Conservation (phyloP, 352 stramenopile genomes). For the Phytopythium kandeliae region DNA sequence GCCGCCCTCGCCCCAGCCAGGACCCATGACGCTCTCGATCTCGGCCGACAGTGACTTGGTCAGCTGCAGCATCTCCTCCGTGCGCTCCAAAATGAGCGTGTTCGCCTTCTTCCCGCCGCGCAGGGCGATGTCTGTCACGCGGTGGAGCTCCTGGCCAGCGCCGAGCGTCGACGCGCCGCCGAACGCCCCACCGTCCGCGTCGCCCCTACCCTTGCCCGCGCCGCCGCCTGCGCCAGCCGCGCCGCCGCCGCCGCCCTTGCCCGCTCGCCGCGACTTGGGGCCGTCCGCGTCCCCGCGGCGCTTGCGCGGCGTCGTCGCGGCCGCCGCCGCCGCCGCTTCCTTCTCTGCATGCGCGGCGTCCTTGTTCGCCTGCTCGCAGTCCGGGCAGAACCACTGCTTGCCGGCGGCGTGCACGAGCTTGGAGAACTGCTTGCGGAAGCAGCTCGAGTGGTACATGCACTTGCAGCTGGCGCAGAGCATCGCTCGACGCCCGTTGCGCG, state of each 20-base stretch:
- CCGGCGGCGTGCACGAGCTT: constrained; percentile 54
- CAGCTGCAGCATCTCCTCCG: constrained; percentile 69
- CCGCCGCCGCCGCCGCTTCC: constrained; percentile 1
- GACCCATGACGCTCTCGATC: constrained; percentile 37
- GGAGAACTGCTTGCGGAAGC: constrained; percentile 72
- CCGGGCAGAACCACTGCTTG: constrained; percentile 78
- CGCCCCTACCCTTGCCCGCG: constrained; percentile 9
- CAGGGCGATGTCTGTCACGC: constrained; percentile 68
- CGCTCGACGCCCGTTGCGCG: constrained; percentile 65
- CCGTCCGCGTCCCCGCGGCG: constrained; percentile 19
- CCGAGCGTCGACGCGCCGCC: not conserved
- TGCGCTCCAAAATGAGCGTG: constrained; percentile 63
- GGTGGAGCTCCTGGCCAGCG: constrained; percentile 44
- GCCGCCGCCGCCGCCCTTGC: constrained; percentile 9
- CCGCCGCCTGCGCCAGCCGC: not conserved
- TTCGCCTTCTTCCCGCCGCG: constrained; percentile 70
- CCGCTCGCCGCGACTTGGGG: constrained; percentile 14
- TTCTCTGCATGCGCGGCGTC: constrained; percentile 26
- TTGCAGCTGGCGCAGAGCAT: constrained; percentile 77
- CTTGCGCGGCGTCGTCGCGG: constrained; percentile 29
- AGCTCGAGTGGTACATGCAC: constrained; percentile 82
- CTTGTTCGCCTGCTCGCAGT: constrained; percentile 53
- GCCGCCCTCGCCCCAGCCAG: constrained; percentile 11
- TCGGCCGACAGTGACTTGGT: constrained; percentile 42
- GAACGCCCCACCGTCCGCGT: constrained; percentile 11